Evolutionary conservation across 2,329 filamentous ascomycete species (phyloP).

Genomic region (Bipolaris victoriae): DNA sequence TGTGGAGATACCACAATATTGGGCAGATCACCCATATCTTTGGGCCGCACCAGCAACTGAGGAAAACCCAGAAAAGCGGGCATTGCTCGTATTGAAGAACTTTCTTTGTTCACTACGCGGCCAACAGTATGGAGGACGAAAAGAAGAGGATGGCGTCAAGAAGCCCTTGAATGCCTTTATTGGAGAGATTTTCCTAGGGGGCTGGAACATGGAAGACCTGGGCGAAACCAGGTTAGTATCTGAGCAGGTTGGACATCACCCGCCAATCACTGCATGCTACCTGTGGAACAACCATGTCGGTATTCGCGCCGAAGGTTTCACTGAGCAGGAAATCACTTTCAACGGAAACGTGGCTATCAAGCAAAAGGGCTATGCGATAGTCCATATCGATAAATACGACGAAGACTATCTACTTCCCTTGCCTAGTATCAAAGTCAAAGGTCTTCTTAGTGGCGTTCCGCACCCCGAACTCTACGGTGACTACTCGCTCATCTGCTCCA

Average conservation of each 20-base stretch:
- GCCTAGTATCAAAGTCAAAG: slow-evolving; percentile 55
- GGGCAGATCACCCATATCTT: slow-evolving; percentile 54
- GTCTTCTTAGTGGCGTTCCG: slow-evolving; percentile 51
- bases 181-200: slow-evolving; percentile 55
- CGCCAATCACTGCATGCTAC: slow-evolving; percentile 56
- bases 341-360: slow-evolving; percentile 54
- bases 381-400: slow-evolving; percentile 52
- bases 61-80: slow-evolving; percentile 48
- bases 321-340: slow-evolving; percentile 56
- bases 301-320: slow-evolving; percentile 54
- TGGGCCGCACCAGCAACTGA: slow-evolving; percentile 55
- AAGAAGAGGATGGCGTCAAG: slow-evolving; percentile 53
- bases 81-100: slow-evolving; percentile 57
- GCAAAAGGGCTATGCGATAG: slow-evolving; percentile 55
- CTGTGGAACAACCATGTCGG: slow-evolving; percentile 54
- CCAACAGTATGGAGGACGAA: slow-evolving; percentile 57
- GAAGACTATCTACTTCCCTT: slow-evolving; percentile 56
- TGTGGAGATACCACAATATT: slow-evolving; percentile 55
- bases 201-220: slow-evolving; percentile 38
- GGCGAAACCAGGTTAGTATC: slow-evolving; percentile 51
- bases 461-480: slow-evolving; percentile 54
- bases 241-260: slow-evolving; percentile 57
- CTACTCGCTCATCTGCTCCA: slow-evolving; percentile 52
- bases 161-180: slow-evolving; percentile 60
- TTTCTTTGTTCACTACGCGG: slow-evolving; percentile 56